Evolutionary conservation across 768 basidiomycete species (phyloP).

Genomic region (Scleroderma citrinum): DNA sequence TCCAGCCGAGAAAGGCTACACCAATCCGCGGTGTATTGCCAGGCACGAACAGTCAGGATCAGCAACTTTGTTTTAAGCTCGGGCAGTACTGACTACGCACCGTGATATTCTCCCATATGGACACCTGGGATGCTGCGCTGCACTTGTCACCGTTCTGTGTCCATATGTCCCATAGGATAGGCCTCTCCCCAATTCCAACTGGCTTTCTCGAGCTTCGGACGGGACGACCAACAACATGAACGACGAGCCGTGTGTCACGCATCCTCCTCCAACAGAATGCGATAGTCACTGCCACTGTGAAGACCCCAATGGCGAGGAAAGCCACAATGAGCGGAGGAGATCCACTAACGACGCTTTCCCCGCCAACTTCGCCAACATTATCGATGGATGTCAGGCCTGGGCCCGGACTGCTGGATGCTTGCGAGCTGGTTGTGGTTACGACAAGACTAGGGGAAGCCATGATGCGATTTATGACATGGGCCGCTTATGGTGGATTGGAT

Average conservation of each 20-base stretch:
- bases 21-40: neutral
- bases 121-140: constrained; percentile 8
- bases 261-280: constrained; percentile 44
- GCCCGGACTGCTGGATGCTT: constrained; percentile 5
- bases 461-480: constrained; percentile 9
- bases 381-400: neutral
- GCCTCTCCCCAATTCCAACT: constrained; percentile 23
- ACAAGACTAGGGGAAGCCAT: constrained; percentile 13
- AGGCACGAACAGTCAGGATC: constrained; percentile 4
- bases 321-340: constrained; percentile 55
- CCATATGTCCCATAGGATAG: constrained; percentile 44
- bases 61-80: neutral
- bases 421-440: neutral
- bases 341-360: constrained; percentile 22
- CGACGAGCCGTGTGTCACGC: constrained; percentile 9
- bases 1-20: constrained; percentile 22
- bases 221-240: constrained; percentile 1
- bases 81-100: constrained; percentile 19
- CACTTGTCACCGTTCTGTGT: neutral
- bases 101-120: constrained; percentile 37
- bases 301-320: constrained; percentile 54
- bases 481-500: constrained; percentile 2
- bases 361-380: neutral
- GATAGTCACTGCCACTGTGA: constrained; percentile 41
- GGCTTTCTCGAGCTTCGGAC: neutral